Evolutionary conservation across 2,329 filamentous ascomycete genomes (phyloP).

Genomic region (Arachnomyces sp.): DNA sequence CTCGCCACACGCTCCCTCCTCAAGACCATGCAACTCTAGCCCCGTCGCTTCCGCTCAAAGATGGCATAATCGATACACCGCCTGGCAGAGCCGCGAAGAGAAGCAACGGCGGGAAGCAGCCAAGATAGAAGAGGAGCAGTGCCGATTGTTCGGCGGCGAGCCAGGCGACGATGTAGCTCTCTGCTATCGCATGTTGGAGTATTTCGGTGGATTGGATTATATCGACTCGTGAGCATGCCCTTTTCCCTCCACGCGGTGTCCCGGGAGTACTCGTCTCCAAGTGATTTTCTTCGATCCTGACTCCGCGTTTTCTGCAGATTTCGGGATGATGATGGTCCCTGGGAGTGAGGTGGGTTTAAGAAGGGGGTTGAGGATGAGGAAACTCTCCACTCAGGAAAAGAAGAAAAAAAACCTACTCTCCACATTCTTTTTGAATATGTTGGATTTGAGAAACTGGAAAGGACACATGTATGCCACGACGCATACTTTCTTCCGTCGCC

Average conservation of each 20-base stretch:
- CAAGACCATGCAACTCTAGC: constrained; percentile 18
- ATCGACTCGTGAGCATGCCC: constrained; percentile 31
- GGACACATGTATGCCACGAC: not conserved
- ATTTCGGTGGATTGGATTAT: constrained; percentile 42
- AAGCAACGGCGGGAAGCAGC: constrained; percentile 21
- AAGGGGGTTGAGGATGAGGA: not conserved
- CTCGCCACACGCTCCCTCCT: constrained; percentile 14
- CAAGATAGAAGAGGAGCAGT: constrained; percentile 33
- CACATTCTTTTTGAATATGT: not conserved
- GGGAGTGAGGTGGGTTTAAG: not conserved
- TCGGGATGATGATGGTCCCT: not conserved
- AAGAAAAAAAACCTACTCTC: not conserved
- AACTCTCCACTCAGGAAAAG: not conserved
- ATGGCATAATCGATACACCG: constrained; percentile 35
- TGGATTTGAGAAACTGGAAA: not conserved
- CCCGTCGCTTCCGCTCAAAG: constrained; percentile 25
- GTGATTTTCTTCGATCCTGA: not conserved
- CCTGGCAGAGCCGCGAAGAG: constrained; percentile 32
- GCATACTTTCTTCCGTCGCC: not conserved
- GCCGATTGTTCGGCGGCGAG: constrained; percentile 38
- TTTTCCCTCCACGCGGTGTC: constrained; percentile 1
- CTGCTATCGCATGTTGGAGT: constrained; percentile 43
- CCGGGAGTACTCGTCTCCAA: not conserved
- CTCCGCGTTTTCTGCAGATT: not conserved
- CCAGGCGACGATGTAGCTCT: constrained; percentile 36